Evolutionary conservation across 805 yeast species (phyloP), one percentile per base, ranked within the genome.

Genomic region (Zygosaccharomyces pseudorouxii): DNA sequence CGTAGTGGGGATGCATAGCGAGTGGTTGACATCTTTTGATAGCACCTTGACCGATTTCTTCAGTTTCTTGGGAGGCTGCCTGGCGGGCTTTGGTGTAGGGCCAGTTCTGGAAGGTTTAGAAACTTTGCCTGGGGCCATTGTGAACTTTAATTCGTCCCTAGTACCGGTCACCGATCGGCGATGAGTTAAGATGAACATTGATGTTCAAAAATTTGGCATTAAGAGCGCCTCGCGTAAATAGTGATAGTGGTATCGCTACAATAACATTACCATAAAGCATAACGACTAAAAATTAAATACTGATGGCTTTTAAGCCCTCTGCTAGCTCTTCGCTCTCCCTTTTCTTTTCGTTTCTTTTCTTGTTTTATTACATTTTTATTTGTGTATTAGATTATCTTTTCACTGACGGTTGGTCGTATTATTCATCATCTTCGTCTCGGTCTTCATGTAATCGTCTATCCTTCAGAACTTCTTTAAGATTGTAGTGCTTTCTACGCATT

Each of bases 401-500:
- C 28, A 8, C 11, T 36, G 22, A 18, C 14, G 20, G 20, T 39
- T 12, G 14, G 11, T 23, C 19, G 10, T 14, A 11, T 23, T 7
- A 23, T 25, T 39, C 29, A 11, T 25, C 30, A 25, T 64, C 70
- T 5, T 68, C 69, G 31, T 63, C 64, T 2, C 58, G 64, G 1
- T 50, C 57, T 30, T 43, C 52, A 7, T 46, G 50, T 11, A 45
- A 30, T 9, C 52, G 48, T 40, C 46, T 58, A 20, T 61, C 56
- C 27, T 64, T 67, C 35, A 75, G 59, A 0, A 72, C 72, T 33
- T 71, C 72, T 39, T 70, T 72, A 36, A 83, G 73, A 58, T 84
- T 87, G 65, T 89, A 89, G 67, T 89, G 96, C 49, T 77, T 71
- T 61, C 86, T 88, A 62, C 96, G 79, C 77, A 81, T 73, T 56